phyloP scores from a whole-genome alignment of 768 basidiomycete species.

The Leccinum incarnatum region DNA sequence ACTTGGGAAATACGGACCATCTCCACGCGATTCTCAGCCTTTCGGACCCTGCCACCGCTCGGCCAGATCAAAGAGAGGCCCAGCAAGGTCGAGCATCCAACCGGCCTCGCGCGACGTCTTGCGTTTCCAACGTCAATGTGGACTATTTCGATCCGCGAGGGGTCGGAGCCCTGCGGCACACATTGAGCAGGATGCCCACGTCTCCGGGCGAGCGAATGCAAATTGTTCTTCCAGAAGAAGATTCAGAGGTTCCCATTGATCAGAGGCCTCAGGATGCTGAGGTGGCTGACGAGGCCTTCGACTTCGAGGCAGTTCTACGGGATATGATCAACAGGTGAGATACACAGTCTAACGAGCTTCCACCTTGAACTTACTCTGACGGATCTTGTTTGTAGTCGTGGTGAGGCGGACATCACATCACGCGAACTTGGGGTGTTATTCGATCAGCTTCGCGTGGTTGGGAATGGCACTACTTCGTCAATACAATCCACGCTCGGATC shows the following conservation, averaged over 20 bases:
- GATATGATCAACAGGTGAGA: slow-evolving; percentile 25
- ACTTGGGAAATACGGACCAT: slow-evolving; percentile 14
- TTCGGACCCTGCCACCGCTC: background rate
- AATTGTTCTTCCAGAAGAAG: background rate
- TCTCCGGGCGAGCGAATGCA: slow-evolving; percentile 6
- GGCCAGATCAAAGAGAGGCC: background rate
- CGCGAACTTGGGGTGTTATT: slow-evolving; percentile 64
- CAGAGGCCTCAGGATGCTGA: background rate
- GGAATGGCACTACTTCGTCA: slow-evolving; percentile 53
- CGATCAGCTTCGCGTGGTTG: slow-evolving; percentile 55
- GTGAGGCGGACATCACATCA: slow-evolving; percentile 46
- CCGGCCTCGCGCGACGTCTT: slow-evolving; percentile 3
- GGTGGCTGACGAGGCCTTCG: slow-evolving; percentile 26
- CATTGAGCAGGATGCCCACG: slow-evolving; percentile 16
- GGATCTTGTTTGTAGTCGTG: slow-evolving; percentile 34
- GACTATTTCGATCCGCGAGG: slow-evolving; percentile 57
- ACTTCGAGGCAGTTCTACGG: slow-evolving; percentile 30
- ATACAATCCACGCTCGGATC: slow-evolving; percentile 64
- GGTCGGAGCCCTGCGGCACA: slow-evolving; percentile 28
- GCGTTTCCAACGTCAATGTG: slow-evolving; percentile 37
- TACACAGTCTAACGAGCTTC: background rate
- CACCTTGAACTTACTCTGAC: background rate
- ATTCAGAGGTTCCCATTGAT: background rate
- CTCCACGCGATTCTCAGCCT: slow-evolving; percentile 13
- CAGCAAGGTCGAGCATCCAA: background rate